These are phyloP conservation scores for Trypanosoma lewisi DNA, from an alignment of 208 protist species.

Conservation along the genomic window DNA sequence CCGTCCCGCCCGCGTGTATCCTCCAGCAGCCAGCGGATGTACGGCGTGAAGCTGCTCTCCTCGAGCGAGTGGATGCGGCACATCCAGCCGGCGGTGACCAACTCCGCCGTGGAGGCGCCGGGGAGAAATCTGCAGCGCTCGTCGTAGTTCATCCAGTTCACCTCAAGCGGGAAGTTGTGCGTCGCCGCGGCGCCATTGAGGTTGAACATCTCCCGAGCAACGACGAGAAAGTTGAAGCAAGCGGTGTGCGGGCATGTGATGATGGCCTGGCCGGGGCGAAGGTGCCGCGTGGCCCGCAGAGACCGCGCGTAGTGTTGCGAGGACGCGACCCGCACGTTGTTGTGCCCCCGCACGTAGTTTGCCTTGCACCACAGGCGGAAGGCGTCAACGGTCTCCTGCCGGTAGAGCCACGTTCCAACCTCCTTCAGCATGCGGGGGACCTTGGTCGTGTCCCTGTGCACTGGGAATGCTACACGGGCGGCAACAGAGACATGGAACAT, in stretches of 20 bases:
- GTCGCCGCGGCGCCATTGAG: constrained; percentile 14
- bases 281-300: constrained; percentile 45
- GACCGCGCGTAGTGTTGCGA: constrained; percentile 70
- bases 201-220: constrained; percentile 63
- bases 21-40: constrained; percentile 77
- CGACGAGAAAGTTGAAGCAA: constrained; percentile 79
- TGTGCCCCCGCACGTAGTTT: constrained; percentile 61
- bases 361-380: constrained; percentile 76
- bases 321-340: constrained; percentile 69
- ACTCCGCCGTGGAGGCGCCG: constrained; percentile 51
- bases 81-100: constrained; percentile 79
- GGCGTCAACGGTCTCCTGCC: constrained; percentile 55
- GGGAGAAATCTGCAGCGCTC: constrained; percentile 55
- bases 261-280: constrained; percentile 75
- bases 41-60: constrained; percentile 68
- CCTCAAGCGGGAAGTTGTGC: constrained; percentile 60
- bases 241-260: constrained; percentile 62
- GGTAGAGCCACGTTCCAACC: constrained; percentile 82
- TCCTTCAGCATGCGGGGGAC: constrained; percentile 59
- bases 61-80: constrained; percentile 68
- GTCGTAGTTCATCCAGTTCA: constrained; percentile 91
- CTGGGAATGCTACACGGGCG: constrained; percentile 25
- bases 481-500: constrained; percentile 17
- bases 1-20: constrained; percentile 84
- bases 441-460: constrained; percentile 61